These are phyloP conservation scores for Vanilla planifolia DNA, from an alignment of 106 monocot genomes.

Conservation along the genomic window DNA sequence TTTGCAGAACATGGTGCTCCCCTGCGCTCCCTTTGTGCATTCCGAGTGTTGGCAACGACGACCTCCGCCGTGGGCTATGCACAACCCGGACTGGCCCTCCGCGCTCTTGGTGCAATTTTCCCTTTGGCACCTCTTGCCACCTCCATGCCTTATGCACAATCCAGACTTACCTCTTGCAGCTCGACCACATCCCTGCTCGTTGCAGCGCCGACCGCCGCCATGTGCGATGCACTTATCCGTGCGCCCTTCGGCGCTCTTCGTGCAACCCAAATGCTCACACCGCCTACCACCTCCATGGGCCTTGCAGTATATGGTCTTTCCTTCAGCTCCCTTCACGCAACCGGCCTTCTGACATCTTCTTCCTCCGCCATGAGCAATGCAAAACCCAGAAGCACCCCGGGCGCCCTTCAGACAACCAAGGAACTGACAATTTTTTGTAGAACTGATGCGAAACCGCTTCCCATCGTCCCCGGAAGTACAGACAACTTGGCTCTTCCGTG, in stretches of 20 bases:
- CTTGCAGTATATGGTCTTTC: conserved; percentile 48
- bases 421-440: conserved; percentile 29
- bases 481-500: conserved; percentile 17
- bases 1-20: conserved; percentile 52
- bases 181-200: conserved; percentile 23
- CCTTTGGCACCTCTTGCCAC: conserved; percentile 48
- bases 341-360: conserved; percentile 37
- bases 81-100: conserved; percentile 53
- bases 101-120: conserved; percentile 47
- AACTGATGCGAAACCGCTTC: conserved; percentile 8
- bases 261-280: conserved; percentile 46
- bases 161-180: conserved; percentile 59
- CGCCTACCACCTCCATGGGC: conserved; percentile 54
- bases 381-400: conserved; percentile 43
- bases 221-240: conserved; percentile 56
- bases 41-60: conserved; percentile 33
- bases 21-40: conserved; percentile 54
- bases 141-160: conserved; percentile 58
- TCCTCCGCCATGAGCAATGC: conserved; percentile 56
- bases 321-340: conserved; percentile 58
- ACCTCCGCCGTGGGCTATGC: conserved; percentile 60
- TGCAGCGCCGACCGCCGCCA: conserved; percentile 47
- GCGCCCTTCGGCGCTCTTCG: conserved; percentile 53
- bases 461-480: conserved; percentile 29
- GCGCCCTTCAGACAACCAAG: conserved; percentile 50